Conservation (phyloP, 2,329 filamentous ascomycete genomes). For the Tolypocladium amazonense region DNA sequence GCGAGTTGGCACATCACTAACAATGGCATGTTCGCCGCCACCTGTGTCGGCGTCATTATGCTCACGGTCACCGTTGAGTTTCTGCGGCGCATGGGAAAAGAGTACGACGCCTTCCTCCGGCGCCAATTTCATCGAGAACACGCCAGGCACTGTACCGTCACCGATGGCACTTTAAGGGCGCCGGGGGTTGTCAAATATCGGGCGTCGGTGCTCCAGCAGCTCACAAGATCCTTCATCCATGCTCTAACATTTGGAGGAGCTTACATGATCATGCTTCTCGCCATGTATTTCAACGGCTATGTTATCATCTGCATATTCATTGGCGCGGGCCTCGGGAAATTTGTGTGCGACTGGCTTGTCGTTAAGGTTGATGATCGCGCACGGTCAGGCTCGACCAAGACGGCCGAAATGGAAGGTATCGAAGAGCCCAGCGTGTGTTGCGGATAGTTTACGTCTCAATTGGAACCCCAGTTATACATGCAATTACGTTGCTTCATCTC, state of each 20-base stretch:
- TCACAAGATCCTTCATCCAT: slow-evolving; percentile 54
- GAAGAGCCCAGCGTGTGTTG: slow-evolving; percentile 39
- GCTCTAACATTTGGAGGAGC: slow-evolving; percentile 62
- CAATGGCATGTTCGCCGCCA: slow-evolving; percentile 62
- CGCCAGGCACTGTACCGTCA: slow-evolving; percentile 11
- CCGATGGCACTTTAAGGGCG: slow-evolving; percentile 7
- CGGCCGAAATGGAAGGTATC: slow-evolving; percentile 18
- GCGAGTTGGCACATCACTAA: slow-evolving; percentile 61
- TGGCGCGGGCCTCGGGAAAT: slow-evolving; percentile 40
- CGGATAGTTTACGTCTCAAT: slow-evolving; percentile 6
- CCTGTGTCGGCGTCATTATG: slow-evolving; percentile 64
- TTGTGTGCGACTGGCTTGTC: slow-evolving; percentile 42
- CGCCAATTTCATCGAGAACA: slow-evolving; percentile 31
- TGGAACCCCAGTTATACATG: too few relatives aligned
- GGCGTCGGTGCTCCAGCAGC: slow-evolving; percentile 54
- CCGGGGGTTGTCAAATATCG: slow-evolving; percentile 26
- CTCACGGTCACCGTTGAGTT: slow-evolving; percentile 63
- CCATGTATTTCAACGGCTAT: slow-evolving; percentile 57
- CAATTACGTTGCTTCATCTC: not conserved
- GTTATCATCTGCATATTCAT: slow-evolving; percentile 69
- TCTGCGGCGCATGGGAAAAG: slow-evolving; percentile 57
- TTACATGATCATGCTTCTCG: slow-evolving; percentile 65
- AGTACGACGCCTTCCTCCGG: slow-evolving; percentile 59
- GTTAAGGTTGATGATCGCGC: slow-evolving; percentile 25
- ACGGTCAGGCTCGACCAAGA: slow-evolving; percentile 9